Base-by-base conservation (phyloP, 768 basidiomycete species). In the Jaapia argillacea region DNA sequence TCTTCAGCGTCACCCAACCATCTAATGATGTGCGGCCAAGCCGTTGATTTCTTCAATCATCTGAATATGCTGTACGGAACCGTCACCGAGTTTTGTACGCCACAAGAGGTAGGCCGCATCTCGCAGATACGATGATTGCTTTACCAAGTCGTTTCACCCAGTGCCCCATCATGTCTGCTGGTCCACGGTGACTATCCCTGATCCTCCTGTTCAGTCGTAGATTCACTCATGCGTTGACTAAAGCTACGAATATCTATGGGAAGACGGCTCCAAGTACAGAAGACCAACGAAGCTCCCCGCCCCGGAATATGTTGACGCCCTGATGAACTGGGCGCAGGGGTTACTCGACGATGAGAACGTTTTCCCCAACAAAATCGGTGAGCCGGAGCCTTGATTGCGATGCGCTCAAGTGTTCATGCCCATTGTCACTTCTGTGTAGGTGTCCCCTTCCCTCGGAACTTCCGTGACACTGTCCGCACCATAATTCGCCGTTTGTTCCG, bases 11-110 rank as follows among this genome's bases (percentile, higher is more conserved):
- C n/a, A 44, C 24, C 25, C 27, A 21, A 20, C 20, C 3, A 23
- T 22, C 1, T 27, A 20, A 44, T 46, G 52, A 45, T 25, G 22
- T 24, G 21, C 16, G 12, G 21, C 40, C 2, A 10, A 99, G 96
- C 91, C 24, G 94, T 98, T 47, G 96, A 99, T 62, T 99, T 99
- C 67, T 99, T 98, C 74, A 99, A 98, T 58, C 96, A 99, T 58
- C 66, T 99, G 51, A 99, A 99, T 61, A 99, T 99, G 96, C 69
- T 99, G 16, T 99, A 98, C 56, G 96, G 94, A 7, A 96, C 92
- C 6, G 81, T 99, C 20, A 96, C 96, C 2, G 96, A 99, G 65
- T 98, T 98, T 58, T 99, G 96, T 62, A 97, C 88, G 14, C 75
- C 83, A 6, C 79, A 92, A 57, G 91, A 96, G 75, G 92, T 86